These are phyloP conservation scores for Penicillium angulare DNA, from an alignment of 495 filamentous ascomycete genomes.

Conservation along the genomic window DNA sequence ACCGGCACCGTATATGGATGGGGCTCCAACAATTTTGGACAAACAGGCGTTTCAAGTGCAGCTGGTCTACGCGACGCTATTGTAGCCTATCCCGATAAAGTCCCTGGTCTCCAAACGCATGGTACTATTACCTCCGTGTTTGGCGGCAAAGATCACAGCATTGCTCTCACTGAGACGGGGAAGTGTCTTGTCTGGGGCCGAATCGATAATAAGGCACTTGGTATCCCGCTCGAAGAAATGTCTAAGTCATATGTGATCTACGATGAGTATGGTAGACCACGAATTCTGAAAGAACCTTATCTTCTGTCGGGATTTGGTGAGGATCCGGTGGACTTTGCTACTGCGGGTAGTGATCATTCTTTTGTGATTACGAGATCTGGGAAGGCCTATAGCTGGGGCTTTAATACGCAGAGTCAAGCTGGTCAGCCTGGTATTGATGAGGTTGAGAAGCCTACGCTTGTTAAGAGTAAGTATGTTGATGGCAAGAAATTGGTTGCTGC, in stretches of 20 bases:
- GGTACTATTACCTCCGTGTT: not conserved
- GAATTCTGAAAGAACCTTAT: constrained; percentile 1
- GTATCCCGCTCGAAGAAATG: not conserved
- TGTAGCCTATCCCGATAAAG: not conserved
- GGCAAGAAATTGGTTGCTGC: constrained; percentile 1
- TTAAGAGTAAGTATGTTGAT: constrained; percentile 2
- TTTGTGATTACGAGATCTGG: constrained; percentile 5
- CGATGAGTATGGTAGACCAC: not conserved
- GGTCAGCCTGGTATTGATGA: constrained; percentile 4
- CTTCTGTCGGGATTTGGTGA: not conserved
- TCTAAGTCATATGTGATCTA: not conserved
- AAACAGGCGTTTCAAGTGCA: not conserved
- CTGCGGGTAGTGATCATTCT: constrained; percentile 4
- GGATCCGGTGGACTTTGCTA: not conserved
- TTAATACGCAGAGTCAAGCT: constrained; percentile 3
- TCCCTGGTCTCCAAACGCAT: not conserved
- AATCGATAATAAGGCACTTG: constrained; percentile 5
- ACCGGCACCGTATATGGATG: not conserved
- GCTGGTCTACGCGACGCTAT: constrained; percentile 1
- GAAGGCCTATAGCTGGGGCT: constrained; percentile 4
- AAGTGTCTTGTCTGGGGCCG: constrained; percentile 1
- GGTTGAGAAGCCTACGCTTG: constrained; percentile 1
- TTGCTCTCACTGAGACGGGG: constrained; percentile 1
- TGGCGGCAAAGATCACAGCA: constrained; percentile 4
- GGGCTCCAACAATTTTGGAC: constrained; percentile 4